phyloP scores from a whole-genome alignment of 1,284 basidiomycete species.

The Cryptococcus floricola region DNA sequence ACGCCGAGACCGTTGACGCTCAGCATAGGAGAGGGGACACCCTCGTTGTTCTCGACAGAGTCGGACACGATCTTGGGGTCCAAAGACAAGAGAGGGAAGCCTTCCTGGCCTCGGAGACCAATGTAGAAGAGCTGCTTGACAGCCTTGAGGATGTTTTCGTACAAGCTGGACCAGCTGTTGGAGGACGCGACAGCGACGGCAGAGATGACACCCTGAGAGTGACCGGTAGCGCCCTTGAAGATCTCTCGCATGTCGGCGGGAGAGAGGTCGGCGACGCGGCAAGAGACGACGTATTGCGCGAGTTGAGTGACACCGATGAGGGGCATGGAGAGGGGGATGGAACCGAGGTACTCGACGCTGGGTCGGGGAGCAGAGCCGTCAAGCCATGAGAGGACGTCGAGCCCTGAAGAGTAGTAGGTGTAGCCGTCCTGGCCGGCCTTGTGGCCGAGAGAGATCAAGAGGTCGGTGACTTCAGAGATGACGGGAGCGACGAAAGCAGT shows the following conservation, averaged over 20 bases:
- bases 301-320: constrained; percentile 95
- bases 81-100: constrained; percentile 88
- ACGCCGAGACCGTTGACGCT: constrained; percentile 78
- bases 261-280: constrained; percentile 66
- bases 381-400: constrained; percentile 83
- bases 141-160: constrained; percentile 73
- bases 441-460: constrained; percentile 68
- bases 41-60: constrained; percentile 86
- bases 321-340: constrained; percentile 90
- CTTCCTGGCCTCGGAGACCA: constrained; percentile 86
- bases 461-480: constrained; percentile 61
- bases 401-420: constrained; percentile 72
- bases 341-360: constrained; percentile 81
- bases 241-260: constrained; percentile 74
- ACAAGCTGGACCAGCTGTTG: constrained; percentile 67
- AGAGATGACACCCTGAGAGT: constrained; percentile 93
- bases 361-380: constrained; percentile 66
- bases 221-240: constrained; percentile 85
- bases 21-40: constrained; percentile 89
- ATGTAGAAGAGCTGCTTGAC: constrained; percentile 89
- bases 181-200: constrained; percentile 84
- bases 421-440: constrained; percentile 58
- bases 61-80: constrained; percentile 85
- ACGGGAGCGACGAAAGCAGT: constrained; percentile 74
- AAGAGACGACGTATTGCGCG: constrained; percentile 80